Evolutionary conservation across 805 yeast genomes (phyloP), one percentile per base, ranked within the genome.

Genomic region (Clavispora asparagi): DNA sequence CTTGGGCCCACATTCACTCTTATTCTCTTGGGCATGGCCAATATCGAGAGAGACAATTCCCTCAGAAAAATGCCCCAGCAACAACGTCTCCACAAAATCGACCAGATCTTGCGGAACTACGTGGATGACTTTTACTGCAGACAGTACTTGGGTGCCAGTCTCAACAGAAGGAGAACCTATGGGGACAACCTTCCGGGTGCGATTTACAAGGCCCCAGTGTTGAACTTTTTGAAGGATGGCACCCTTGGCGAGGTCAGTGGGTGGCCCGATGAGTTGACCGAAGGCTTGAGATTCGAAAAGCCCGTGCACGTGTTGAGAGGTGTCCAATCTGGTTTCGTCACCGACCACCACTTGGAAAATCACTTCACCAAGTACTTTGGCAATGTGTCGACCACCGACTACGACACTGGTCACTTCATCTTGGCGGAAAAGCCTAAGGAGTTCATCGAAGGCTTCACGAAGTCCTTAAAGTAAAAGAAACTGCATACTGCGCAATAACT

Each of bases 291-390:
- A 41, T 71, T 58, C 53, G 40, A 47, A 3, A 62, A 61, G 27
- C 72, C 74, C 1, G 68, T 72, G 2, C 50, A 75, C 37, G 71
- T 79, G 41, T 60, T 79, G 56, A 68, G 70, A 45, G 83, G 77
- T 4, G 46, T 58, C 14, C 46, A 64, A 13, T 76, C 82, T 1
- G 56, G 60, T 0, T 74, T 79, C 46, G 68, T 80, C 13, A 57
- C 55, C 13, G 63, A 63, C 4, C 50, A 66, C 40, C 63, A 61
- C 32, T 49, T 49, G 13, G 43, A 43, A 4, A 27, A 17, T 1
- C 58, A 45, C 10, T 69, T 68, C 44, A 54, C 57, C 1, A 39
- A 42, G 6, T 63, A 62, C 48, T 70, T 68, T 51, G 33, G 61
- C n/a, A 31, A 62, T 29, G 28, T 56, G 12, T 30, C 41, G 13